Conservation (phyloP, 495 filamentous ascomycete genomes). For the Xylaria palmicola region DNA sequence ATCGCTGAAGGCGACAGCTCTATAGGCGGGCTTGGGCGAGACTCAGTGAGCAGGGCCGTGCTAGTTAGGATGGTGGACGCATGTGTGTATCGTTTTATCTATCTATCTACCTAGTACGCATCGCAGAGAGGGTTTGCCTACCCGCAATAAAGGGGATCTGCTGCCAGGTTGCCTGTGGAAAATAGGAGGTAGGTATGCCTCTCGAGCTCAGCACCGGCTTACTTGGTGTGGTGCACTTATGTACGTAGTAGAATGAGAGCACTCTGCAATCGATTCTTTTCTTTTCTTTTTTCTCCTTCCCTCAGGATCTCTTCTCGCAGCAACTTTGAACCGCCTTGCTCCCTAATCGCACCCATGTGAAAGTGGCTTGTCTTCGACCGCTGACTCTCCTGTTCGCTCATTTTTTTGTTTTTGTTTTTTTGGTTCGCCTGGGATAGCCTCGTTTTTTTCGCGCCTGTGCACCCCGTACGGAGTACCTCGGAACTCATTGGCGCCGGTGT, state of each 20-base stretch:
- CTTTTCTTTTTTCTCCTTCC: background rate
- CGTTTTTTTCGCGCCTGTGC: background rate
- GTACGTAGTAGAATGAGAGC: background rate
- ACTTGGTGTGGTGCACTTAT: too few relatives aligned
- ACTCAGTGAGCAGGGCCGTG: background rate
- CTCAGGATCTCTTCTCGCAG: background rate
- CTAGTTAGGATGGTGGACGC: background rate
- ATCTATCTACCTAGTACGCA: background rate
- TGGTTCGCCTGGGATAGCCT: background rate
- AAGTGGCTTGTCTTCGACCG: background rate
- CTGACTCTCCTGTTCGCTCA: background rate
- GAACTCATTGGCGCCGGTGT: slow-evolving; percentile 3
- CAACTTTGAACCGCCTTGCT: background rate
- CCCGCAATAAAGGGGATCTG: background rate
- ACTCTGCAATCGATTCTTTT: background rate
- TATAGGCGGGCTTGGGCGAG: background rate
- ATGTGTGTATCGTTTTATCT: too few relatives aligned
- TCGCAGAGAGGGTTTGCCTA: background rate
- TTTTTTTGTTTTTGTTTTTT: background rate
- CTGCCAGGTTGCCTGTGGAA: background rate
- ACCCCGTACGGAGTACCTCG: too few relatives aligned
- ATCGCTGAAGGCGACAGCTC: background rate
- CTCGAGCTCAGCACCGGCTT: background rate
- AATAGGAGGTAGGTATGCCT: slow-evolving; percentile 6
- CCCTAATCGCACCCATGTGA: background rate